A percentile compares a stretch with the other conserved stretches of the same genome.
phyloP scores from a whole-genome alignment of 2,329 filamentous ascomycete species.

The Capronia epimyces region DNA sequence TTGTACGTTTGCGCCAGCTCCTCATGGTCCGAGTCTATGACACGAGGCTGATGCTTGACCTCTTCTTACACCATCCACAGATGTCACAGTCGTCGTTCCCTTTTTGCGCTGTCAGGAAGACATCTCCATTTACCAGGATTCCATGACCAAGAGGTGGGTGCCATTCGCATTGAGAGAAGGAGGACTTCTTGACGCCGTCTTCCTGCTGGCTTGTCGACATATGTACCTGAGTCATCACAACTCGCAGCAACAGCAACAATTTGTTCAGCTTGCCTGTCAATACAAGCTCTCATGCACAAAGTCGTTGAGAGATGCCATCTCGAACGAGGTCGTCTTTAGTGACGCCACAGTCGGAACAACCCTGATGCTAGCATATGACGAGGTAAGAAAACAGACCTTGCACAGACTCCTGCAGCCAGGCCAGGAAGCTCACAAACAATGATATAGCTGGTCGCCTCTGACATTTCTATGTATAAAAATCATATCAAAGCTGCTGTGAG shows the following conservation, averaged over 20 bases:
- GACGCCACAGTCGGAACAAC: not conserved
- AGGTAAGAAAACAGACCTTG: not conserved
- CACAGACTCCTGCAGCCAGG: not conserved
- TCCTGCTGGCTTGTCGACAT: not conserved
- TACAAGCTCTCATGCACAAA: slow-evolving; percentile 1
- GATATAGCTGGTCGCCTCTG: not conserved
- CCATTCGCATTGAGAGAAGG: not conserved
- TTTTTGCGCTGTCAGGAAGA: not conserved
- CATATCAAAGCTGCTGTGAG: not conserved
- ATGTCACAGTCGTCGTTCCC: not conserved
- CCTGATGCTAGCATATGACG: slow-evolving; percentile 2
- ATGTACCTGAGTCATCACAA: not conserved
- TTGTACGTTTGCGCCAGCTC: not conserved
- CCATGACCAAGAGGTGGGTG: not conserved
- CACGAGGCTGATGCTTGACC: not conserved
- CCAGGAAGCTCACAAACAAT: not conserved
- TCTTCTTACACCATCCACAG: not conserved
- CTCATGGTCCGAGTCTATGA: not conserved
- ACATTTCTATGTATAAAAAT: not conserved
- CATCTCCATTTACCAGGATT: not conserved
- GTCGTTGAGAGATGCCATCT: slow-evolving; percentile 1
- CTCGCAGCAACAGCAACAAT: not conserved
- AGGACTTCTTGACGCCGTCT: not conserved
- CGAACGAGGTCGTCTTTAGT: not conserved
- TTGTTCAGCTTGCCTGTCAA: not conserved